Conservation (phyloP, 1,139 yeast species). For the Pichia sp. region DNA sequence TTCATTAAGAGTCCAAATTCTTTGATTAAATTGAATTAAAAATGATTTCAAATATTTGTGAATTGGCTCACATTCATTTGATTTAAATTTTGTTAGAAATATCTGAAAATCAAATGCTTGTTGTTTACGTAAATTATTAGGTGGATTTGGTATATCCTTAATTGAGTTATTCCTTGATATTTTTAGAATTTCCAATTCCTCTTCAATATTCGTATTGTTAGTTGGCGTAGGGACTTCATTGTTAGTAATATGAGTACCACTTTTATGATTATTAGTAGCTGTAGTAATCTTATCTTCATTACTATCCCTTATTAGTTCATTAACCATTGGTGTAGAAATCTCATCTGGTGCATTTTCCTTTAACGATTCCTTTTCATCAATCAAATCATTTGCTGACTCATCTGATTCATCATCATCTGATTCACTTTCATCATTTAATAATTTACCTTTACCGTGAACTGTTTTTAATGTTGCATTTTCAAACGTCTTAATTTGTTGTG, state of each 20-base stretch:
- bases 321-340: not conserved
- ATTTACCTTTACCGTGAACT: not conserved
- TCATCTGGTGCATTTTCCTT: not conserved
- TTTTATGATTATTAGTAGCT: slow-evolving; percentile 5
- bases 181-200: not conserved
- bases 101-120: slow-evolving; percentile 71
- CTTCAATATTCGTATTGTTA: not conserved
- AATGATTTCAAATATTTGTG: slow-evolving; percentile 81
- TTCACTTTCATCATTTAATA: not conserved
- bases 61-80: slow-evolving; percentile 79
- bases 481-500: not conserved
- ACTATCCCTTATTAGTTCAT: not conserved
- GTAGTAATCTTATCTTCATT: not conserved
- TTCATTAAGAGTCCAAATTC: slow-evolving; percentile 69
- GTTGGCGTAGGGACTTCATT: not conserved
- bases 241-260: not conserved
- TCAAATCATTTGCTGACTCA: not conserved
- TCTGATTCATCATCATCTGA: not conserved
- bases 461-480: not conserved
- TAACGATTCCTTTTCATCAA: not conserved
- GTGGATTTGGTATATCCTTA: slow-evolving; percentile 24
- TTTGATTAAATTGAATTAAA: slow-evolving; percentile 64
- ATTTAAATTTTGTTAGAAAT: slow-evolving; percentile 65
- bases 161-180: slow-evolving; percentile 9
- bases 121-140: slow-evolving; percentile 21